phyloP scores from a whole-genome alignment of 495 filamentous ascomycete genomes.

The Lichina pygmaea region DNA sequence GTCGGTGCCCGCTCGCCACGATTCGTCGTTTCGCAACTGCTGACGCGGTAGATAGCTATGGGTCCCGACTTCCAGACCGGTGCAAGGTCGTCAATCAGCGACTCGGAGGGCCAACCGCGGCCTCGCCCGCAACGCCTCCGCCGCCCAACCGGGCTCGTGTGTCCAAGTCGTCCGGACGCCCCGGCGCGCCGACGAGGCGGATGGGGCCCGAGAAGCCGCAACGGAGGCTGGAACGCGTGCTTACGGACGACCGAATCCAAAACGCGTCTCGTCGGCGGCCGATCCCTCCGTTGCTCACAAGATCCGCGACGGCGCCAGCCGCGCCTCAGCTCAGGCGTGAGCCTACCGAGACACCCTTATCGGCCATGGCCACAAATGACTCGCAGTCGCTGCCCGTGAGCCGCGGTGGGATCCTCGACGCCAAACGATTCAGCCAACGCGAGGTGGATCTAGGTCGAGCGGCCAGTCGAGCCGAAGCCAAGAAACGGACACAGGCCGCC shows the following conservation, averaged over 20 bases:
- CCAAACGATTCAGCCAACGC: conserved; percentile 32
- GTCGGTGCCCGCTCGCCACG: conserved; percentile 12
- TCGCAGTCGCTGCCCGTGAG: conserved; percentile 11
- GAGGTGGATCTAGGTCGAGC: conserved; percentile 36
- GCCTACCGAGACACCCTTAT: conserved; percentile 28
- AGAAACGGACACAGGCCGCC: conserved; percentile 43
- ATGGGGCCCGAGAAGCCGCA: conserved; percentile 8
- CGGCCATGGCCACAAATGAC: conserved; percentile 19
- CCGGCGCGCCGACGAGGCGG: not conserved
- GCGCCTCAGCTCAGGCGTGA: conserved; percentile 35
- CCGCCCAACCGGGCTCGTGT: conserved; percentile 6
- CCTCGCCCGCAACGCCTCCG: conserved; percentile 21
- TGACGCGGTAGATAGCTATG: conserved; percentile 30
- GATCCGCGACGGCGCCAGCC: conserved; percentile 37
- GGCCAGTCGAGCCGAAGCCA: conserved; percentile 31
- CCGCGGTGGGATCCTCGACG: conserved; percentile 27
- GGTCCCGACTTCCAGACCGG: conserved; percentile 52
- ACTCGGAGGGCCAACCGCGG: conserved; percentile 46
- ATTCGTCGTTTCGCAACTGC: conserved; percentile 3
- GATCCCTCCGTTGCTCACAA: conserved; percentile 25
- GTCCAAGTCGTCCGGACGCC: conserved; percentile 9
- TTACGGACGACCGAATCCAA: conserved; percentile 37
- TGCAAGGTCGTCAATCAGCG: conserved; percentile 63
- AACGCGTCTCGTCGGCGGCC: conserved; percentile 20
- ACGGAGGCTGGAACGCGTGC: conserved; percentile 33